Base-by-base conservation (phyloP, 495 filamentous ascomycete species). In the Lindgomyces ingoldianus region DNA sequence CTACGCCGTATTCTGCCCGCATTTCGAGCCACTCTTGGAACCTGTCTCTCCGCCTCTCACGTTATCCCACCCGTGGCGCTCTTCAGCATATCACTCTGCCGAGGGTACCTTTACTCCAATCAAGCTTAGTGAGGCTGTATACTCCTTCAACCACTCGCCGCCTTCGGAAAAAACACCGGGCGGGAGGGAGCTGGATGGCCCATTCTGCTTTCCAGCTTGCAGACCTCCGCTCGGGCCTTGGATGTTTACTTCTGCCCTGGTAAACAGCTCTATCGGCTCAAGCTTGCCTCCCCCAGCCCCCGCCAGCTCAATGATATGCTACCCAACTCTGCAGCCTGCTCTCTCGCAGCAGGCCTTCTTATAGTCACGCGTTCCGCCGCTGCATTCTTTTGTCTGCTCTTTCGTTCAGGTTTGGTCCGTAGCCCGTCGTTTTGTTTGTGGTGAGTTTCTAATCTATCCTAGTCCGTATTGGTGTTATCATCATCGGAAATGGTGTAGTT, bases 41-140 rank as follows among this genome's bases (percentile, higher is more conserved):
- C 22, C 30, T 27, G 36, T 49, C 41, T 24, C 14, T 61, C 27
- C 30, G 22, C 47, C 55, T 36, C 63, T 66, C 63, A 66, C 63
- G 63, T 66, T 66, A 66, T 66, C 36, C 3, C n/a, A 19, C 19
- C 44, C 6, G 45, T 59, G 56, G 55, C 55, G 45, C 27, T 26
- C 3, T 24, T 36, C 51, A 58, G 12, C 46, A 29, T 53, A 52
- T 55, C 2, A 45, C 53, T 65, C 57, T 65, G 44, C 54, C 62
- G 45, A 48, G 18, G 8, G 22, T 21, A 22, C 33, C 25, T 24
- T 6, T 54, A 12, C 56, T 60, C 63, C 49, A 52, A 55, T 57
- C n/a, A 44, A 49, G 48, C n/a, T 21, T 66, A 66, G 63, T 60
- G 63, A 46, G 63, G 63, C 63, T 66, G 56, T 11, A 51, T 39